Percentiles rank a stretch among this genome's conserved stretches.
Evolutionary conservation across 129 eudicot species (phyloP).

Genomic region (Deinandra increscens): DNA sequence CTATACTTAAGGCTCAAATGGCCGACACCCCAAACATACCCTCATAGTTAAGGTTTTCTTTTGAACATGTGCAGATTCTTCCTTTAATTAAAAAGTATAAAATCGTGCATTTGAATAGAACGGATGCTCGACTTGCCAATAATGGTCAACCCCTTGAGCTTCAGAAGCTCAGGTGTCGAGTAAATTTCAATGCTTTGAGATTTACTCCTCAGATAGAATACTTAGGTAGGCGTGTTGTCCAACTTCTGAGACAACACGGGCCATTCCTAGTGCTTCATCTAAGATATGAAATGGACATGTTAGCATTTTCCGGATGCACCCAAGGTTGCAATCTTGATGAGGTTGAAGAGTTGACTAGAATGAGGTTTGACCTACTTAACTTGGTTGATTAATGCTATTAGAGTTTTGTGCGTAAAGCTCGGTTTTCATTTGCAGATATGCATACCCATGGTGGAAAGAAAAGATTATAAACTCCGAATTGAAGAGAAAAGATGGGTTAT

Average conservation of each 20-base stretch:
- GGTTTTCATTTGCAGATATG: slow-evolving; percentile 50
- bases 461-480: slow-evolving; percentile 77
- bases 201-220: slow-evolving; percentile 89
- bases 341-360: slow-evolving; percentile 79
- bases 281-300: slow-evolving; percentile 97
- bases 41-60: slow-evolving; percentile 15
- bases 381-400: not conserved
- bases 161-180: slow-evolving; percentile 87
- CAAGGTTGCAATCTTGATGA: slow-evolving; percentile 82
- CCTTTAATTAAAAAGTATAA: slow-evolving; percentile 72
- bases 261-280: slow-evolving; percentile 89
- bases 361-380: slow-evolving; percentile 57
- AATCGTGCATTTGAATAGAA: slow-evolving; percentile 85
- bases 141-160: slow-evolving; percentile 68
- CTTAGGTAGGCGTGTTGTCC: slow-evolving; percentile 63
- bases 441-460: slow-evolving; percentile 99
- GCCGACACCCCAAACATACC: not conserved
- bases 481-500: slow-evolving; percentile 84
- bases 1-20: no score
- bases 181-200: slow-evolving; percentile 61
- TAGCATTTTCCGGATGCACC: slow-evolving; percentile 93
- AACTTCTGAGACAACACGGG: slow-evolving; percentile 65
- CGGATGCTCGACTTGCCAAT: slow-evolving; percentile 93
- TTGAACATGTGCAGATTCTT: slow-evolving; percentile 58
- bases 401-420: not conserved